These are phyloP conservation scores for Leptosphaerulina australis DNA, from an alignment of 2,329 filamentous ascomycete genomes.

Conservation along the genomic window DNA sequence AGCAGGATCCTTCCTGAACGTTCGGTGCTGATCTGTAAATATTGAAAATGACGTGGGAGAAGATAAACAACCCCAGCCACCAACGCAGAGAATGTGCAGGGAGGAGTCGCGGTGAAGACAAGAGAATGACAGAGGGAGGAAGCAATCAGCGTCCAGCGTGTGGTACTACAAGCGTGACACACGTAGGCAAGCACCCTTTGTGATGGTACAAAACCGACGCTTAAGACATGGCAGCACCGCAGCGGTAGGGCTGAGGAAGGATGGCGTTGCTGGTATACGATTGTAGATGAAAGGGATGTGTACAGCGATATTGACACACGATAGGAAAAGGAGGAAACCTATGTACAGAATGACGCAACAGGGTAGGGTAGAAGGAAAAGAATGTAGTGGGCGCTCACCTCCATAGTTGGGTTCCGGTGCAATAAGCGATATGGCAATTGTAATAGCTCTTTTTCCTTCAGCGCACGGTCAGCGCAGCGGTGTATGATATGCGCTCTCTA, in stretches of 20 bases:
- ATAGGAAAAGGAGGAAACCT: constrained; percentile 10
- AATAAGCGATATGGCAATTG: constrained; percentile 15
- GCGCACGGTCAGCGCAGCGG: constrained; percentile 21
- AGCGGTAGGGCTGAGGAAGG: constrained; percentile 37
- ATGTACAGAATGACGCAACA: constrained; percentile 19
- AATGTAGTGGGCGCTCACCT: constrained; percentile 20
- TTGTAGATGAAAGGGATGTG: neutral
- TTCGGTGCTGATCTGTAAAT: constrained; percentile 1
- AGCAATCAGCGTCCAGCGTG: constrained; percentile 25
- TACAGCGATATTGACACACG: constrained; percentile 8
- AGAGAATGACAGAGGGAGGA: constrained; percentile 6
- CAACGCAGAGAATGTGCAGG: constrained; percentile 13
- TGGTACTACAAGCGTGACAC: constrained; percentile 46
- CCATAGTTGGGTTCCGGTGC: constrained; percentile 20
- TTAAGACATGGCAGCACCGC: constrained; percentile 38
- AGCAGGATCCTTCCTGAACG: constrained; percentile 5
- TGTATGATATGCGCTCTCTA: constrained; percentile 18
- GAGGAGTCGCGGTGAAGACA: constrained; percentile 18
- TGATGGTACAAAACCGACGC: constrained; percentile 18
- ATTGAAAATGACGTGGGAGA: constrained; percentile 9
- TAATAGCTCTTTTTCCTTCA: constrained; percentile 20
- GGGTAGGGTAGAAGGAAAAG: constrained; percentile 13
- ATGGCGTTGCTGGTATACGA: constrained; percentile 8
- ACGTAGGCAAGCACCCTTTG: constrained; percentile 14
- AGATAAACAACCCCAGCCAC: constrained; percentile 4